Evolutionary conservation across 1,284 basidiomycete species (phyloP).

Genomic region (Schizophyllum amplum): DNA sequence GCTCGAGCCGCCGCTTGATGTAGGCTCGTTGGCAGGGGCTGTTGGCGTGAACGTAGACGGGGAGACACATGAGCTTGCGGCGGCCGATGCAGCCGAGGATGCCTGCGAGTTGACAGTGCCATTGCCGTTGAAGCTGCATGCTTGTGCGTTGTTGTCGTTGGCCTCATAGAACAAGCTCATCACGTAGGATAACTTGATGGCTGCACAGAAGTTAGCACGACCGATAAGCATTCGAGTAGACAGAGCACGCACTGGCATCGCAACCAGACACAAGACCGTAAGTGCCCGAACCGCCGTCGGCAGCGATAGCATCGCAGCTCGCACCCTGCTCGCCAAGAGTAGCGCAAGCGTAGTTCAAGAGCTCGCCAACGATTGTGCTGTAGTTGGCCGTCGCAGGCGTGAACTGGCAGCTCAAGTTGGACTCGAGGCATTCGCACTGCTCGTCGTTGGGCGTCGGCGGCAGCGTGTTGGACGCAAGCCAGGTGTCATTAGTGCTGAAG

Average conservation of each 20-base stretch:
- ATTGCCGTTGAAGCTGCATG: constrained; percentile 79
- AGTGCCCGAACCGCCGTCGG: constrained; percentile 63
- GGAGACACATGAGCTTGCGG: constrained; percentile 53
- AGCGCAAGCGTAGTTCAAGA: constrained; percentile 66
- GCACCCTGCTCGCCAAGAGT: constrained; percentile 55
- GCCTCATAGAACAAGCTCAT: constrained; percentile 77
- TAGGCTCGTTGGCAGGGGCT: constrained; percentile 21
- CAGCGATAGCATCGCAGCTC: constrained; percentile 62
- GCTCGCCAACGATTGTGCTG: constrained; percentile 57
- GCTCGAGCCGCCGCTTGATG: neutral
- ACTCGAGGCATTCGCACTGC: constrained; percentile 74
- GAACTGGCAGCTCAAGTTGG: constrained; percentile 65
- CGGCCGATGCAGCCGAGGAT: constrained; percentile 37
- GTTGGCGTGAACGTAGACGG: constrained; percentile 66
- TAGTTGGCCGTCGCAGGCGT: constrained; percentile 55
- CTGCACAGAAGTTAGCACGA: constrained; percentile 24
- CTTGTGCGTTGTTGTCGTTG: constrained; percentile 45
- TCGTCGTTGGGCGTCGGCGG: constrained; percentile 78
- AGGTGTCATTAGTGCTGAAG: constrained; percentile 47
- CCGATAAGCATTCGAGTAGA: neutral
- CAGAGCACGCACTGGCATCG: constrained; percentile 43
- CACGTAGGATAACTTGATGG: constrained; percentile 74
- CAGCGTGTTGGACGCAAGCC: constrained; percentile 60
- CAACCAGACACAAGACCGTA: constrained; percentile 77
- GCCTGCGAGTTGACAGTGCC: constrained; percentile 64